These are phyloP conservation scores for Carex scoparia DNA, from an alignment of 176 grass and related monocot species.

Conservation along the genomic window DNA sequence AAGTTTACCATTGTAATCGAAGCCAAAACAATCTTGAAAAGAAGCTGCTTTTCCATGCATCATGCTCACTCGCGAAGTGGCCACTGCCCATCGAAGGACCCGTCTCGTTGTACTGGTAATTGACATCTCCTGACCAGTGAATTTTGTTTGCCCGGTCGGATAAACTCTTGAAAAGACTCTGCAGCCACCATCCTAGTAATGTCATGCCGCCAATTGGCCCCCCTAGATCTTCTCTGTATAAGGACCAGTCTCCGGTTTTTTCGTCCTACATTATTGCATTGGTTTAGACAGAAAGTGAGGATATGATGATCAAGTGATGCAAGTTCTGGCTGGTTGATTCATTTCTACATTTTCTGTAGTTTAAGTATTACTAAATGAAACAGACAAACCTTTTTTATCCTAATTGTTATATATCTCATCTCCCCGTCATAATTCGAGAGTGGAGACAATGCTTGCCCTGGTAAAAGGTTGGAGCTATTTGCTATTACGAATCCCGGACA, in stretches of 20 bases:
- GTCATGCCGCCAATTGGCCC: conserved; percentile 8
- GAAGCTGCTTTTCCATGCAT: conserved; percentile 26
- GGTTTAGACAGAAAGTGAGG: neutral
- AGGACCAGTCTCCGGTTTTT: conserved; percentile 32
- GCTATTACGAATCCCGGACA: conserved; percentile 34
- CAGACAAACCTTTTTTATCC: conserved; percentile 18
- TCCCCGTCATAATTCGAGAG: conserved; percentile 15
- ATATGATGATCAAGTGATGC: neutral
- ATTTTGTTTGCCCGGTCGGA: neutral
- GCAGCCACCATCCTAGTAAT: conserved; percentile 25
- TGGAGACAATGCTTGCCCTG: conserved; percentile 25
- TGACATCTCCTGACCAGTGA: conserved; percentile 18
- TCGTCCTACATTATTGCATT: conserved; percentile 29
- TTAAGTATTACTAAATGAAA: neutral
- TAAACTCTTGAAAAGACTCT: conserved; percentile 22
- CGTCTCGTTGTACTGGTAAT: neutral
- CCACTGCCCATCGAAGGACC: conserved; percentile 45
- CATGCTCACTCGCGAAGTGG: conserved; percentile 10
- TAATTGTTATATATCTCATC: conserved; percentile 15
- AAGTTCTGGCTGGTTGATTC: neutral
- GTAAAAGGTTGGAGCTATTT: conserved; percentile 12
- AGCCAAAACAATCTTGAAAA: conserved; percentile 21
- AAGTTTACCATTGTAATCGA: neutral
- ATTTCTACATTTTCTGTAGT: neutral
- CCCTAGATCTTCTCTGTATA: conserved; percentile 27